Evolutionary conservation across 2,329 filamentous ascomycete species (phyloP).

Genomic region (Diaporthe sp.): DNA sequence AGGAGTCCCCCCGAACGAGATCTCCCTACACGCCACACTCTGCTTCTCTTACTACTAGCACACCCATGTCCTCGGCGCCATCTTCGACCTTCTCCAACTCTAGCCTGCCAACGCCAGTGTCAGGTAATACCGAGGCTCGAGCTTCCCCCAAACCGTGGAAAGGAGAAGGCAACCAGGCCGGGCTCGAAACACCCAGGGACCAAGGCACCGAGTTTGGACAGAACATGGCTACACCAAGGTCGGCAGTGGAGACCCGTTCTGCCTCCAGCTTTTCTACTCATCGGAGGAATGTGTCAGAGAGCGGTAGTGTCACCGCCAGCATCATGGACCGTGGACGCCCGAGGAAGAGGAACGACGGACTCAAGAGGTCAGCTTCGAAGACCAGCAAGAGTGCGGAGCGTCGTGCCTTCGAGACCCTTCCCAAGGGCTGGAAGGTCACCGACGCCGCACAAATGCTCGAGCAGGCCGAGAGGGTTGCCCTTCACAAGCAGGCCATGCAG

Average conservation of each 20-base stretch:
- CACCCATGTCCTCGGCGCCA: slow-evolving; percentile 58
- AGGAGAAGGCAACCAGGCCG: slow-evolving; percentile 45
- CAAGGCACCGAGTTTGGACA: slow-evolving; percentile 43
- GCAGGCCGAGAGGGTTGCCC: slow-evolving; percentile 60
- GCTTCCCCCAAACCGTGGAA: slow-evolving; percentile 62
- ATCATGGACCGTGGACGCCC: slow-evolving; percentile 75
- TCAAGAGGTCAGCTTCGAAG: slow-evolving; percentile 58
- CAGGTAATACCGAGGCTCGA: slow-evolving; percentile 61
- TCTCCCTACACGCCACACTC: slow-evolving; percentile 62
- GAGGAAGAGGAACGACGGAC: slow-evolving; percentile 63
- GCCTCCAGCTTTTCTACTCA: slow-evolving; percentile 55
- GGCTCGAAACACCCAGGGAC: slow-evolving; percentile 48
- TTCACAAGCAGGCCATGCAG: slow-evolving; percentile 73
- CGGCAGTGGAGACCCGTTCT: slow-evolving; percentile 48
- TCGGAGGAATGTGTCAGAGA: slow-evolving; percentile 68
- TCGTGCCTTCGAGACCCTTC: slow-evolving; percentile 72
- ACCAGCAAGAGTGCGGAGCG: slow-evolving; percentile 65
- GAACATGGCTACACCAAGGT: slow-evolving; percentile 48
- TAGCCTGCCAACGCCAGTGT: slow-evolving; percentile 63
- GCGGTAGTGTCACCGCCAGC: slow-evolving; percentile 66
- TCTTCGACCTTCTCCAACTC: slow-evolving; percentile 50
- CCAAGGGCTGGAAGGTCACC: slow-evolving; percentile 67
- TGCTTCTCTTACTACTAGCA: slow-evolving; percentile 55
- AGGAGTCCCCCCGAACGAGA: slow-evolving; percentile 62
- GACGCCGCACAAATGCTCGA: slow-evolving; percentile 65